These are phyloP conservation scores for Cystobasidiaceae sp. DNA, from an alignment of 1,284 basidiomycete species.

Conservation along the genomic window DNA sequence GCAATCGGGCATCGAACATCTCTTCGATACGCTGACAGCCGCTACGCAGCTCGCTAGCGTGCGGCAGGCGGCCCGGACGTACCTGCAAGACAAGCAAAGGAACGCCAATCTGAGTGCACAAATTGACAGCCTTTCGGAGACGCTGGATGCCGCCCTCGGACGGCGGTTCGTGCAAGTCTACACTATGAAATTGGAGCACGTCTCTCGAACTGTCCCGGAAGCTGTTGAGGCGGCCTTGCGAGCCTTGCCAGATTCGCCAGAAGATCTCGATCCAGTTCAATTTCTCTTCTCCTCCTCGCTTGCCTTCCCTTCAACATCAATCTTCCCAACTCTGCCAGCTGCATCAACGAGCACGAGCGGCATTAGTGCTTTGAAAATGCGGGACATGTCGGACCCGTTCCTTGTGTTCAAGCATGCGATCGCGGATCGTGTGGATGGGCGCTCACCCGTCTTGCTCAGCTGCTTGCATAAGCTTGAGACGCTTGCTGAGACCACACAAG, in stretches of 20 bases:
- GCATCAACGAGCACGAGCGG: too few species aligned
- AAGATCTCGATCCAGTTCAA: conserved; percentile 11
- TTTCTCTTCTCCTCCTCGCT: conserved; percentile 37
- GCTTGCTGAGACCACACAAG: neutral
- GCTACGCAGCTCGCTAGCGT: conserved; percentile 17
- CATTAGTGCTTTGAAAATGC: too few species aligned
- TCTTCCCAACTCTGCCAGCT: neutral
- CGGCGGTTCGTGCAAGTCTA: conserved; percentile 3
- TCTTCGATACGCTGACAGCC: neutral
- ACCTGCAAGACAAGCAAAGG: neutral
- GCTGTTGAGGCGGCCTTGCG: conserved; percentile 1
- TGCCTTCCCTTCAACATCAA: conserved; percentile 30
- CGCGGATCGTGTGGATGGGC: conserved; percentile 29
- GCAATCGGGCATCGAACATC: neutral
- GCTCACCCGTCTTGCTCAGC: conserved; percentile 33
- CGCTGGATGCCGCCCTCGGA: neutral
- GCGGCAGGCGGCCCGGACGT: neutral
- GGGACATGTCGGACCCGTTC: too few species aligned
- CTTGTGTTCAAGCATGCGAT: conserved; percentile 34
- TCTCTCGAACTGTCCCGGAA: neutral
- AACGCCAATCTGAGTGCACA: neutral
- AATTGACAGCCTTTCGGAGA: neutral
- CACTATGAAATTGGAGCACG: neutral
- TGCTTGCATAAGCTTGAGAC: conserved; percentile 35
- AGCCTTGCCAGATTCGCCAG: conserved; percentile 3